Evolutionary conservation across 2,329 filamentous ascomycete species (phyloP).

Genomic region (Aspergillus calidoustus): DNA sequence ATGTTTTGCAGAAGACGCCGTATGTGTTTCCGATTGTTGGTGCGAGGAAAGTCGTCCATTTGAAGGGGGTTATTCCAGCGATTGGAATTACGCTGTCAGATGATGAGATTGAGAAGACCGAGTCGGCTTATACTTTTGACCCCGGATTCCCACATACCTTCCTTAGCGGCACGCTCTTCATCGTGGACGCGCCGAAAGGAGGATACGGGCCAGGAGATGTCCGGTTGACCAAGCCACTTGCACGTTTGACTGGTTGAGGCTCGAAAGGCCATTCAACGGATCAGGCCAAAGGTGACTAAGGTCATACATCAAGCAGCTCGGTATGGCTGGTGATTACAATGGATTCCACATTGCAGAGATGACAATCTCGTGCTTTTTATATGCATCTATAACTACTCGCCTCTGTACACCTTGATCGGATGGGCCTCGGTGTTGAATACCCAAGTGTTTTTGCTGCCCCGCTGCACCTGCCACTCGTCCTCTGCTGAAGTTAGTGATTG

Average conservation of each 20-base stretch:
- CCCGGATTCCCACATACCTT: constrained; percentile 55
- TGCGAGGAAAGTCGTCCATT: constrained; percentile 55
- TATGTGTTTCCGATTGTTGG: constrained; percentile 61
- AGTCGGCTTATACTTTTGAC: constrained; percentile 57
- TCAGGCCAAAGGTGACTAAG: neutral
- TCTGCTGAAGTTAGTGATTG: constrained; percentile 48
- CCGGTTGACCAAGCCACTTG: constrained; percentile 14
- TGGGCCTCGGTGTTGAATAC: constrained; percentile 71
- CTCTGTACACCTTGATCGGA: constrained; percentile 42
- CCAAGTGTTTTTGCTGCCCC: constrained; percentile 56
- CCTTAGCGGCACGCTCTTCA: constrained; percentile 16
- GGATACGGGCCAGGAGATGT: constrained; percentile 5
- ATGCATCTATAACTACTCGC: neutral
- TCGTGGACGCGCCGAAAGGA: neutral
- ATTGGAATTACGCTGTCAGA: constrained; percentile 55
- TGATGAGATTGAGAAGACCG: constrained; percentile 60
- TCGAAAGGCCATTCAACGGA: constrained; percentile 1
- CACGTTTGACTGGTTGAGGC: constrained; percentile 12
- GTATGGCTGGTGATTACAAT: too few species aligned
- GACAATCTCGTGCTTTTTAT: neutral
- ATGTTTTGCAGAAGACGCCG: constrained; percentile 51
- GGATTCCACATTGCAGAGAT: too few species aligned
- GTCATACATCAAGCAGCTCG: too few species aligned
- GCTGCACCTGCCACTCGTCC: constrained; percentile 61
- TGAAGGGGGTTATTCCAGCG: constrained; percentile 59